Percentiles rank a stretch among this genome's conserved stretches.
Evolutionary conservation across 352 stramenopile genomes (phyloP).

Genomic region (Phytophthora podocarpi): DNA sequence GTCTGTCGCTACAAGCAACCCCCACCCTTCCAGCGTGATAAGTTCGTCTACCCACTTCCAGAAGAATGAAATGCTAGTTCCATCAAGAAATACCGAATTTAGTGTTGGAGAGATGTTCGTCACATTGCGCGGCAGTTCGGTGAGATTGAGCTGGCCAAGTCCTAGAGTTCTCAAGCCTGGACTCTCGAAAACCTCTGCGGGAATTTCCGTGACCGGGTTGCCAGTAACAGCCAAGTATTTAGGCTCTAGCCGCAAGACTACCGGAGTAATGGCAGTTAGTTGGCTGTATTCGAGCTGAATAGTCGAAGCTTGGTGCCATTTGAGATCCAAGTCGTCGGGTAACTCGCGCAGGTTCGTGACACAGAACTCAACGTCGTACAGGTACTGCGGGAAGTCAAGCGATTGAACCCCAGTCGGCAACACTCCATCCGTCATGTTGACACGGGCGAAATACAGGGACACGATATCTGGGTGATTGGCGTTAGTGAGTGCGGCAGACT

Average conservation of each 20-base stretch:
- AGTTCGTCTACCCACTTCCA: not conserved
- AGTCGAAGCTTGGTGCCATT: constrained; percentile 28
- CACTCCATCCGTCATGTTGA: too few species aligned
- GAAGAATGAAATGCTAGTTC: constrained; percentile 6
- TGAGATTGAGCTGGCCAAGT: constrained; percentile 8
- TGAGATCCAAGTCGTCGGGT: constrained; percentile 37
- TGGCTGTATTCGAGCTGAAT: constrained; percentile 30
- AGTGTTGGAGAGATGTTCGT: not conserved
- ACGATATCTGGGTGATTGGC: not conserved
- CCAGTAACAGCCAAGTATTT: constrained; percentile 24
- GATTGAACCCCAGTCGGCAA: constrained; percentile 27
- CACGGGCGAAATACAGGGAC: too few species aligned
- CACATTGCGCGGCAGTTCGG: constrained; percentile 24
- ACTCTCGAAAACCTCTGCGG: constrained; percentile 16
- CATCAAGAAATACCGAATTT: not conserved
- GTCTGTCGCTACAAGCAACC: not conserved
- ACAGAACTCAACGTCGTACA: constrained; percentile 49
- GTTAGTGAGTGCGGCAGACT: not conserved
- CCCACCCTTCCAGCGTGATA: not conserved
- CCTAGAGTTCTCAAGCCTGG: constrained; percentile 10
- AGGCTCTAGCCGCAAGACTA: constrained; percentile 16
- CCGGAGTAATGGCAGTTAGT: constrained; percentile 9
- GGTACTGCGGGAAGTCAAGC: constrained; percentile 29
- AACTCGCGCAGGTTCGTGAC: constrained; percentile 42
- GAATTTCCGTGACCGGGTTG: constrained; percentile 27